Base-by-base conservation (phyloP, 805 yeast species). In the Hanseniaspora singularis region DNA sequence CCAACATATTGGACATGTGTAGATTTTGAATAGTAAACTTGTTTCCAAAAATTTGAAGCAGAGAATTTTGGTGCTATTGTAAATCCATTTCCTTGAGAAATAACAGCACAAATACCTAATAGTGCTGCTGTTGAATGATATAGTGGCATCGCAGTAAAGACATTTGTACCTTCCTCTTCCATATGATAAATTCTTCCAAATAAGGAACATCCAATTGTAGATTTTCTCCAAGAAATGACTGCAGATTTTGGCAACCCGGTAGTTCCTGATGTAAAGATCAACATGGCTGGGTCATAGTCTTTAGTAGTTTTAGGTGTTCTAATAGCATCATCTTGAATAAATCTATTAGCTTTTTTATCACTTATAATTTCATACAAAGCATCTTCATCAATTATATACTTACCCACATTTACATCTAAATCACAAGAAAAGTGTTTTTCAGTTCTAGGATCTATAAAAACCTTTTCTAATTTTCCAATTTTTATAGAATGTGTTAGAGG, bases 161-260 rank as follows among this genome's bases (percentile, higher is more conserved):
- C 78, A 11, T 71, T 73, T 14, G 82, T 75, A 3, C 66, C 59
- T 5, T 61, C 51, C 19, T 38, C 47, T n/a, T 66, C 61, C 53
- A 85, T 68, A 50, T 76, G 72, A 66, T 81, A 72, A 34, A 84
- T 79, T 52, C 71, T 71, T 1, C 85, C 84, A 57, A 85, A 87
- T 22, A 84, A 58, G 2, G 70, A 63, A 1, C 85, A 66, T 1
- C 94, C 95, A 67, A 81, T 68, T 39, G 71, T 73, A 6, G 82
- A 73, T 62, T 87, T 88, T 56, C 86, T 72, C 96, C 96, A 87
- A 4, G 92, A 79, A 78, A 88, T 79, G 48, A 83, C 81, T 1
- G 95, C 96, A 4, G 96, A 82, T 62, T 88, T 88, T 14, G 97
- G 96, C 51, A 88, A 65, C 0, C 96, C 96, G 0, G 96, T 85